A percentile compares a stretch with the other conserved stretches of the same genome.
These are phyloP conservation scores for Farysia itapuensis DNA, from an alignment of 1,284 basidiomycete species.

Conservation along the genomic window DNA sequence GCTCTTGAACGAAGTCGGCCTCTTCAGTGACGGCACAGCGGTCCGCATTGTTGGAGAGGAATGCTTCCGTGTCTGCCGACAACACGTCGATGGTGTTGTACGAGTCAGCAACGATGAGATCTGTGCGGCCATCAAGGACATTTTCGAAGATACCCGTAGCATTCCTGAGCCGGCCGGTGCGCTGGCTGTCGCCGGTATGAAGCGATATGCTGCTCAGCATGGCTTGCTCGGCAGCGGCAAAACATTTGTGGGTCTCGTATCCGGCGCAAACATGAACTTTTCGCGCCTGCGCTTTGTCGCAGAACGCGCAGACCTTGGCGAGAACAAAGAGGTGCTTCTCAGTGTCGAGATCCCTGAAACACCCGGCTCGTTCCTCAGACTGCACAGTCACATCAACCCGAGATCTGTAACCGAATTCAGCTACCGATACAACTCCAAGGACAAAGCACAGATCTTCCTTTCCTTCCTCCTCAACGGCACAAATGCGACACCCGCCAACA, in stretches of 20 bases:
- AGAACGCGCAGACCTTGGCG: slow-evolving; percentile 94
- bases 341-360: slow-evolving; percentile 89
- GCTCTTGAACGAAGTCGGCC: slow-evolving; percentile 83
- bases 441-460: slow-evolving; percentile 78
- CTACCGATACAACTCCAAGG: slow-evolving; percentile 71
- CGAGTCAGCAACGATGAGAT: slow-evolving; percentile 92
- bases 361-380: slow-evolving; percentile 85
- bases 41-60: slow-evolving; percentile 96
- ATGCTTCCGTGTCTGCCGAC: slow-evolving; percentile 85
- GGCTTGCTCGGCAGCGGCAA: slow-evolving; percentile 78
- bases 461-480: slow-evolving; percentile 75
- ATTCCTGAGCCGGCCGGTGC: slow-evolving; percentile 94
- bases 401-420: slow-evolving; percentile 95
- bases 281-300: slow-evolving; percentile 92
- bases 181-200: slow-evolving; percentile 85
- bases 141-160: slow-evolving; percentile 72
- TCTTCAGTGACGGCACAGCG: slow-evolving; percentile 98
- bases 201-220: slow-evolving; percentile 81
- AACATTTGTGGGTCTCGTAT: slow-evolving; percentile 86
- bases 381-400: slow-evolving; percentile 85
- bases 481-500: neutral
- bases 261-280: slow-evolving; percentile 99
- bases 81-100: slow-evolving; percentile 81
- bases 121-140: slow-evolving; percentile 97
- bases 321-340: slow-evolving; percentile 87